phyloP scores from a whole-genome alignment of 2,329 filamentous ascomycete species.

The Onygena corvina region DNA sequence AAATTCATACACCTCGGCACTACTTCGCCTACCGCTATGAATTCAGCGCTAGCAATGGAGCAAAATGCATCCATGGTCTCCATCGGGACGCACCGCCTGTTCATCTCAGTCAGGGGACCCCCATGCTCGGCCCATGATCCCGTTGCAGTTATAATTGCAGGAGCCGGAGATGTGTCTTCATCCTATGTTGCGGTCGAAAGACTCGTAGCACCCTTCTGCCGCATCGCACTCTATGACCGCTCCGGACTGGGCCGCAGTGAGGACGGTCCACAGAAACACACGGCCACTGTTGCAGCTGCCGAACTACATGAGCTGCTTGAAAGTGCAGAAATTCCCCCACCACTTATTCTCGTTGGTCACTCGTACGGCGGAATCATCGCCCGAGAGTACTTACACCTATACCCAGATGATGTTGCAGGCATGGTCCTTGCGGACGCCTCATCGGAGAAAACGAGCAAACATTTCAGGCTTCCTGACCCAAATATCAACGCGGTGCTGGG shows the following conservation, averaged over 20 bases:
- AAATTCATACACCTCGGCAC: not conserved
- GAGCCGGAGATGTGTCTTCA: conserved; percentile 27
- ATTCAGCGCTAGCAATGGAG: not conserved
- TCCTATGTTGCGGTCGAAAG: conserved; percentile 26
- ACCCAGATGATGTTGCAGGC: conserved; percentile 22
- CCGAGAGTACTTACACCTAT: conserved; percentile 29
- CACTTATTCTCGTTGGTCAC: conserved; percentile 28
- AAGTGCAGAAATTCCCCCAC: conserved; percentile 18
- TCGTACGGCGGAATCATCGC: conserved; percentile 33
- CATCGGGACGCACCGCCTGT: conserved; percentile 27
- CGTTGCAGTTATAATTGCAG: conserved; percentile 26
- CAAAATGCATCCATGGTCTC: conserved; percentile 14
- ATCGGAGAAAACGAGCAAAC: conserved; percentile 25
- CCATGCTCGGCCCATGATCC: conserved; percentile 19
- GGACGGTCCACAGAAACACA: conserved; percentile 11
- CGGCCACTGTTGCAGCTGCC: conserved; percentile 21
- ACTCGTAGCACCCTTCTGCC: conserved; percentile 21
- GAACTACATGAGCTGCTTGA: conserved; percentile 25
- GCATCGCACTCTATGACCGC: conserved; percentile 29
- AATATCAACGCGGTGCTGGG: conserved; percentile 25
- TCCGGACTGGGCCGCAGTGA: conserved; percentile 30
- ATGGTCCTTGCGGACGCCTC: conserved; percentile 30
- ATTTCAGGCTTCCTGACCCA: conserved; percentile 24
- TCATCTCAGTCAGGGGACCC: conserved; percentile 22
- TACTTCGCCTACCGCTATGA: not conserved